A percentile compares a stretch with the other conserved stretches of the same genome.
Conservation (phyloP, 495 filamentous ascomycete genomes). For the Annulohypoxylon nitens region DNA sequence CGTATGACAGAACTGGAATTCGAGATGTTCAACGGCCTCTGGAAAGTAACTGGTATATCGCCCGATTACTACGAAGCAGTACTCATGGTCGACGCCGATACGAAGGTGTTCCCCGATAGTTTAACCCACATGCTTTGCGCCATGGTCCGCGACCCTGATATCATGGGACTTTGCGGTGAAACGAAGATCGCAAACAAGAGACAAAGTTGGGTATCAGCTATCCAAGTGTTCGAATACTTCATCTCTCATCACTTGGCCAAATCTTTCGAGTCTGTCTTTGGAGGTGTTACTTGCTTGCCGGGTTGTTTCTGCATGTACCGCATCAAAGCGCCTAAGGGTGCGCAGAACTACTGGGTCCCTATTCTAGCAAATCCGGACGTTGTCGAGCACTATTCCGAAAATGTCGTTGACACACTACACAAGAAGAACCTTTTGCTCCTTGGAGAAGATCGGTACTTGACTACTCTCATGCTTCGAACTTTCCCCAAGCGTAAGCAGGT, state of each 20-base stretch:
- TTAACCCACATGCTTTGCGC: constrained; percentile 98
- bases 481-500: constrained; percentile 99
- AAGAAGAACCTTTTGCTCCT: constrained; percentile 97
- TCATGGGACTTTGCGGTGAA: constrained; percentile 99
- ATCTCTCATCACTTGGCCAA: constrained; percentile 98
- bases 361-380: constrained; percentile 99
- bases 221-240: constrained; percentile 99
- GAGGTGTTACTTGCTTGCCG: constrained; percentile 98
- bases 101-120: constrained; percentile 98
- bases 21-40: constrained; percentile 99
- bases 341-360: constrained; percentile 99
- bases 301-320: constrained; percentile 99
- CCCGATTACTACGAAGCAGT: constrained; percentile 98
- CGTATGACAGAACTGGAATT: constrained; percentile 99
- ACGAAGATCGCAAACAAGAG: constrained; percentile 99
- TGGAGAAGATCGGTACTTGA: constrained; percentile 96
- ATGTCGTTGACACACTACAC: constrained; percentile 98
- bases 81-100: constrained; percentile 99
- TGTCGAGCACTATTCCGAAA: constrained; percentile 99
- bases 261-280: constrained; percentile 97
- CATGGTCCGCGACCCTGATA: constrained; percentile 98
- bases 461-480: constrained; percentile 96
- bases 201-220: constrained; percentile 94
- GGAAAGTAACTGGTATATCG: constrained; percentile 97
- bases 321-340: constrained; percentile 98